Conservation (phyloP, 2,329 filamentous ascomycete genomes). For the Metarhizium album region DNA sequence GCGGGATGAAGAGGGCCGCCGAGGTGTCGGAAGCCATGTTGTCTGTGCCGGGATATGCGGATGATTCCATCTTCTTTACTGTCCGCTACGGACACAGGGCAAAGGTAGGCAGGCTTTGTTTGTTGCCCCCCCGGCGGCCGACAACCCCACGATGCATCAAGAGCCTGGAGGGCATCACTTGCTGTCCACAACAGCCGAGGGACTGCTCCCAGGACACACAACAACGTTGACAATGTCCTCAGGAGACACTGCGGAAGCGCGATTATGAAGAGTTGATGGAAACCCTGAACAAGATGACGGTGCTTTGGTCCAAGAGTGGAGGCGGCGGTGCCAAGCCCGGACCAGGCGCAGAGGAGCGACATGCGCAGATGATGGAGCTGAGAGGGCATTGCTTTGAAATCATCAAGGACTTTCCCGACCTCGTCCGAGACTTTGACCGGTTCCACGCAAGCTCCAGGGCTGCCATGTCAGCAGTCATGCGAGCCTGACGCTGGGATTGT, state of each 20-base stretch:
- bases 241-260: conserved; percentile 15
- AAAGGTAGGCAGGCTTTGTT: no score
- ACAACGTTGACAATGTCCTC: background rate
- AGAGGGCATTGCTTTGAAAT: conserved; percentile 12
- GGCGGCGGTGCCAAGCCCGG: conserved; percentile 1
- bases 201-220: background rate
- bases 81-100: conserved; percentile 14
- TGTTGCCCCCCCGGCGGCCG: no score
- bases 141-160: background rate
- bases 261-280: conserved; percentile 16
- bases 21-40: conserved; percentile 18
- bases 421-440: conserved; percentile 18
- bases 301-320: conserved; percentile 8
- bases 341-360: conserved; percentile 4
- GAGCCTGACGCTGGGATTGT: background rate
- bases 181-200: background rate
- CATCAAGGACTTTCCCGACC: conserved; percentile 17
- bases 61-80: conserved; percentile 20
- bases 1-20: conserved; percentile 15
- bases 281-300: conserved; percentile 9
- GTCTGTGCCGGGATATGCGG: conserved; percentile 16
- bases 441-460: conserved; percentile 12
- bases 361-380: conserved; percentile 12
- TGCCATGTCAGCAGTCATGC: conserved; percentile 2
- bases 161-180: background rate